A percentile compares a stretch with the other conserved stretches of the same genome.
phyloP scores from a whole-genome alignment of 2,329 filamentous ascomycete species.

The Pezicula neosporulosa region DNA sequence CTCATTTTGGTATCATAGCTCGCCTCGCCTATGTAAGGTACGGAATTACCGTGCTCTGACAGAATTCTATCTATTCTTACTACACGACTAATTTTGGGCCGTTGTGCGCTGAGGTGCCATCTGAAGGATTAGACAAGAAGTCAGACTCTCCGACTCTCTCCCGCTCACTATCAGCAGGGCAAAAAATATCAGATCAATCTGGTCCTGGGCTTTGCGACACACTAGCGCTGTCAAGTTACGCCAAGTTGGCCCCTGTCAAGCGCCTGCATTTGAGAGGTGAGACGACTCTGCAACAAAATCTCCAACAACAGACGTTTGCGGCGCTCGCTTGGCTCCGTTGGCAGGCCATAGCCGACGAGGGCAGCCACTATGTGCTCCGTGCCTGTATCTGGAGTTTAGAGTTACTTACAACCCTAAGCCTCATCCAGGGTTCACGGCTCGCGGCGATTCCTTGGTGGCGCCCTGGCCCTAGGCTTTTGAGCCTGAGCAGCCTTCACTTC shows the following conservation, averaged over 20 bases:
- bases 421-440: neutral
- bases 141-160: neutral
- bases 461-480: neutral
- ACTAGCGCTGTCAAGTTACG: conserved; percentile 9
- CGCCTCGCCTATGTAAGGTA: no score
- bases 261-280: conserved; percentile 15
- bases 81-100: neutral
- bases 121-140: neutral
- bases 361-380: conserved; percentile 12
- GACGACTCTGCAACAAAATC: conserved; percentile 24
- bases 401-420: neutral
- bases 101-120: neutral
- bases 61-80: no score
- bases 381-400: conserved; percentile 4
- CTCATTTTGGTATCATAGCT: no score
- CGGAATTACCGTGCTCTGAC: no score
- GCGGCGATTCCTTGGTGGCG: neutral
- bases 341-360: neutral
- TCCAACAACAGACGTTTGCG: conserved; percentile 14
- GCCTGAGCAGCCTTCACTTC: conserved; percentile 9
- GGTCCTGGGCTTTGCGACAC: conserved; percentile 13
- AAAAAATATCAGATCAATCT: conserved; percentile 9
- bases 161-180: neutral
- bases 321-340: conserved; percentile 10
- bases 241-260: conserved; percentile 9